Percentiles rank a stretch among this genome's conserved stretches.
Evolutionary conservation across 1,284 basidiomycete species (phyloP).

Genomic region (Melampsora americana): DNA sequence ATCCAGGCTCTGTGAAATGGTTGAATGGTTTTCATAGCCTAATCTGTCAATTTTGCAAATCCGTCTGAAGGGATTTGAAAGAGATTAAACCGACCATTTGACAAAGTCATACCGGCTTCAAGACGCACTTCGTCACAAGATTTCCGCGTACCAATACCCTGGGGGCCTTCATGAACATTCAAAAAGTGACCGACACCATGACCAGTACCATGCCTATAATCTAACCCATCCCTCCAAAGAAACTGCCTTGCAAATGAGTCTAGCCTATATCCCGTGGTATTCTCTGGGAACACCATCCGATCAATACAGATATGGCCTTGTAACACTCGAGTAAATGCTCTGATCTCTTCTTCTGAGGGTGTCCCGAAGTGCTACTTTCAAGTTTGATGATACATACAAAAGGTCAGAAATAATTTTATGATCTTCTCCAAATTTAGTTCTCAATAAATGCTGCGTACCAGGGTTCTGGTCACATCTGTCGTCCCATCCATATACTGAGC

Average conservation of each 20-base stretch:
- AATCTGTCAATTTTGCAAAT: neutral
- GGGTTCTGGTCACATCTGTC: constrained; percentile 87
- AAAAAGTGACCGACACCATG: constrained; percentile 89
- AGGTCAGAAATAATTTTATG: constrained; percentile 1
- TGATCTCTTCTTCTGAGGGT: constrained; percentile 75
- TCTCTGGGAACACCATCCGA: constrained; percentile 75
- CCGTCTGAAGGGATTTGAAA: neutral
- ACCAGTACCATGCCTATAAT: constrained; percentile 73
- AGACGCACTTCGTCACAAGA: constrained; percentile 63
- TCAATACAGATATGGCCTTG: constrained; percentile 95
- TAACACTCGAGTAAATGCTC: constrained; percentile 86
- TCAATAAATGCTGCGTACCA: constrained; percentile 58
- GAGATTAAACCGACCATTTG: constrained; percentile 67
- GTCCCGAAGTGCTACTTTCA: constrained; percentile 76
- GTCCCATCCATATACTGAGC: constrained; percentile 87
- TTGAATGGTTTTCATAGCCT: neutral
- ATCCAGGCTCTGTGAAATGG: constrained; percentile 72
- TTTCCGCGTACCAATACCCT: constrained; percentile 77
- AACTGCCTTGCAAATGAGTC: constrained; percentile 79
- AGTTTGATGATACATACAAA: neutral
- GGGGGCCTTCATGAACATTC: constrained; percentile 91
- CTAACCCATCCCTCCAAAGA: constrained; percentile 87
- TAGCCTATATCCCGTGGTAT: constrained; percentile 74
- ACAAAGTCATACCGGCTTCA: constrained; percentile 80
- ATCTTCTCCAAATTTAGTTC: constrained; percentile 48